These are phyloP conservation scores for Cephalotrichum gorgonifer DNA, from an alignment of 2,329 filamentous ascomycete species.

Conservation along the genomic window DNA sequence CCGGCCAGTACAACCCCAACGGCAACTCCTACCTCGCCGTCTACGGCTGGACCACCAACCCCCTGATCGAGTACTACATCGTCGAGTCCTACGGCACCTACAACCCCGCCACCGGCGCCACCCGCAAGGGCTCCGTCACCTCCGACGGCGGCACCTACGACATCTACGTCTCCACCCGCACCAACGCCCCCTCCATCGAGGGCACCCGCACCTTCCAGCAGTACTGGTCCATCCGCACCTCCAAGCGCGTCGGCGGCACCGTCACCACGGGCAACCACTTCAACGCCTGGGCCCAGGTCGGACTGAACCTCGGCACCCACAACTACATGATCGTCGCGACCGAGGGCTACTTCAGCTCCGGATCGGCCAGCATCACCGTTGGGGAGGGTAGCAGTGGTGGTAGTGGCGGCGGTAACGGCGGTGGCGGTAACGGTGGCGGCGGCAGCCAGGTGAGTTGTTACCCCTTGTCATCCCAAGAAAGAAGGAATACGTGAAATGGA, in stretches of 20 bases:
- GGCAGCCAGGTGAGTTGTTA: constrained; percentile 1
- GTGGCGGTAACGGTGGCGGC: not conserved
- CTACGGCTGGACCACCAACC: constrained; percentile 26
- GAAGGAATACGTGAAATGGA: not conserved
- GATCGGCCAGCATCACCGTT: constrained; percentile 35
- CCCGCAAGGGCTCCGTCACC: constrained; percentile 21
- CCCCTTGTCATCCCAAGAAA: not conserved
- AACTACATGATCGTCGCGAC: constrained; percentile 46
- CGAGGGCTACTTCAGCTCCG: constrained; percentile 41
- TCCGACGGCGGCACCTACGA: constrained; percentile 27
- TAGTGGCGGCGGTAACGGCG: not conserved
- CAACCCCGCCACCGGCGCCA: constrained; percentile 22
- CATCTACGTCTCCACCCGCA: constrained; percentile 22
- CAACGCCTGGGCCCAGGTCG: constrained; percentile 36
- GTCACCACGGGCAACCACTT: constrained; percentile 41
- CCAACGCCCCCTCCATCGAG: constrained; percentile 34
- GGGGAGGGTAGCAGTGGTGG: constrained; percentile 2
- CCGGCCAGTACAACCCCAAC: constrained; percentile 19
- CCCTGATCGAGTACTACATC: constrained; percentile 26
- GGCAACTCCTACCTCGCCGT: constrained; percentile 24
- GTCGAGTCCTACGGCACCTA: constrained; percentile 26
- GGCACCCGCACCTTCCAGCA: constrained; percentile 40
- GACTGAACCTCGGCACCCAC: constrained; percentile 34
- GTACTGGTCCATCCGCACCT: constrained; percentile 39
- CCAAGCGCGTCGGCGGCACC: constrained; percentile 37